Percentiles rank a stretch among this genome's conserved stretches.
These are phyloP conservation scores for Saturnispora saitoi DNA, from an alignment of 805 yeast species.

Conservation along the genomic window DNA sequence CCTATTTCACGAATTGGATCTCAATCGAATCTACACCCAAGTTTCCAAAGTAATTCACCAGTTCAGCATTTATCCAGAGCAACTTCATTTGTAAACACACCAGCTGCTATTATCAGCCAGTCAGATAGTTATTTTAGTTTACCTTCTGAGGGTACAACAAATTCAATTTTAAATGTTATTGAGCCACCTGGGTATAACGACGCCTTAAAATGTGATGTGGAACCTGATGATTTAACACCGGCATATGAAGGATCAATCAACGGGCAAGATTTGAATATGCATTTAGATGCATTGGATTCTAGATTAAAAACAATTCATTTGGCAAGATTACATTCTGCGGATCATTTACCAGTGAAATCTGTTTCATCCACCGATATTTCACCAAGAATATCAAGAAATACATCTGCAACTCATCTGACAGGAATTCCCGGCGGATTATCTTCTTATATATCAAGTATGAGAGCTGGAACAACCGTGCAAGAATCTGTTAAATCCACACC, in stretches of 20 bases:
- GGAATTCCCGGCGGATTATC: neutral
- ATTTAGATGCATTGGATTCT: conserved; percentile 26
- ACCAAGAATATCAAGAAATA: conserved; percentile 5
- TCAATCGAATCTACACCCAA: neutral
- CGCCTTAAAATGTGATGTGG: conserved; percentile 52
- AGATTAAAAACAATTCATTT: conserved; percentile 21
- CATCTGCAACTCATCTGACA: conserved; percentile 2
- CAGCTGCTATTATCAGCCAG: conserved; percentile 5
- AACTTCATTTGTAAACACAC: conserved; percentile 35
- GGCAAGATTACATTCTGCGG: conserved; percentile 6
- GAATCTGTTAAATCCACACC: conserved; percentile 6
- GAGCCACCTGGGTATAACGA: conserved; percentile 79
- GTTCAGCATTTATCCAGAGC: conserved; percentile 52
- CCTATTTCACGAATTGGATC: conserved; percentile 16
- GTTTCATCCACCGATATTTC: conserved; percentile 2
- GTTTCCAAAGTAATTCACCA: conserved; percentile 33
- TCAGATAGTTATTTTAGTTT: neutral
- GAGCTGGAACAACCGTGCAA: neutral
- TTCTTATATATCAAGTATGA: conserved; percentile 1
- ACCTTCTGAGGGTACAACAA: neutral
- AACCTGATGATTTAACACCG: conserved; percentile 57
- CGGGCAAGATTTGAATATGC: conserved; percentile 13
- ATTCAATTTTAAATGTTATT: conserved; percentile 24
- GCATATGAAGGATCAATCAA: conserved; percentile 35
- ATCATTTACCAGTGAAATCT: neutral